Conservation (phyloP, 2,329 filamentous ascomycete species). For the Aaosphaeria pasadenensis region DNA sequence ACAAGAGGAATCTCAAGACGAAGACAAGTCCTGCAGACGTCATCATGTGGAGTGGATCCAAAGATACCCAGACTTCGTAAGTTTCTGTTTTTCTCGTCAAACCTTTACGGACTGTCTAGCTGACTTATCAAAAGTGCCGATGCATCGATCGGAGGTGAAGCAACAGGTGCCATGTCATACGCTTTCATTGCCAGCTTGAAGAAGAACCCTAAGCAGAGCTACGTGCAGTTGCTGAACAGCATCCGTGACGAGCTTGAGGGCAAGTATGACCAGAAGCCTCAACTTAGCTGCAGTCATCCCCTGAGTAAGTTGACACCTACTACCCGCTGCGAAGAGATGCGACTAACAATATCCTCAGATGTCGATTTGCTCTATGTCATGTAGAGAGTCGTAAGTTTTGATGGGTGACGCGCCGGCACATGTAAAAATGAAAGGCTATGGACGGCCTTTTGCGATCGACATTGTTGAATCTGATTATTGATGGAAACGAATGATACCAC, state of each 20-base stretch:
- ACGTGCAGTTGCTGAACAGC: slow-evolving; percentile 91
- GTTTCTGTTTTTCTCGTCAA: slow-evolving; percentile 37
- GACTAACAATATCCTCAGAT: slow-evolving; percentile 24
- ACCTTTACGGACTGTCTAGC: slow-evolving; percentile 6
- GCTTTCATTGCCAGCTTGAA: slow-evolving; percentile 89
- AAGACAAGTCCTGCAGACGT: slow-evolving; percentile 95
- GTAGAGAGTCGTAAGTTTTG: slow-evolving; percentile 18
- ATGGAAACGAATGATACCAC: no score
- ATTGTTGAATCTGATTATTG: no score
- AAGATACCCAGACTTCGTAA: slow-evolving; percentile 90
- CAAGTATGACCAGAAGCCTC: slow-evolving; percentile 92
- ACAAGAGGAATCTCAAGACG: slow-evolving; percentile 77
- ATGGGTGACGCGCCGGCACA: no score
- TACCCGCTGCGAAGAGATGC: not conserved
- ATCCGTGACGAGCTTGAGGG: slow-evolving; percentile 83
- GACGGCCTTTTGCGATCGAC: no score
- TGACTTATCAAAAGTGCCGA: slow-evolving; percentile 64
- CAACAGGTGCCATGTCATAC: slow-evolving; percentile 97
- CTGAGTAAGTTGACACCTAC: slow-evolving; percentile 62
- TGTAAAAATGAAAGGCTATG: no score
- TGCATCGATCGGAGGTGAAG: slow-evolving; percentile 80
- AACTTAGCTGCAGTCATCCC: slow-evolving; percentile 93
- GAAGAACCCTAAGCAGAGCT: slow-evolving; percentile 93
- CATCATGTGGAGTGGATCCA: slow-evolving; percentile 96
- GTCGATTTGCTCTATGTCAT: slow-evolving; percentile 45